A percentile compares a stretch with the other conserved stretches of the same genome.
phyloP scores from a whole-genome alignment of 1,284 basidiomycete genomes.

The Puccinia brachypodii region DNA sequence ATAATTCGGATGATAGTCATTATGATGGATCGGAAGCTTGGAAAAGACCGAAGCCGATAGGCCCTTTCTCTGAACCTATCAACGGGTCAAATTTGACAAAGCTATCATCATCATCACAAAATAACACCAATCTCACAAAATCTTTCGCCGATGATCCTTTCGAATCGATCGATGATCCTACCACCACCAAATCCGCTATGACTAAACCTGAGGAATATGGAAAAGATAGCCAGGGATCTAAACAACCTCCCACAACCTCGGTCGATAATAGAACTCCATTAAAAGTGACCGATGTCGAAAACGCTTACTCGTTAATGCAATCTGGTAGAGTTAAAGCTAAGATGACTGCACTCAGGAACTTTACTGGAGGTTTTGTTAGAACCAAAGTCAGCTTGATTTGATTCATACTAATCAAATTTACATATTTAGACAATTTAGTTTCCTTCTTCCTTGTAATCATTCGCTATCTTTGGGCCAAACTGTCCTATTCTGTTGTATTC shows the following conservation, averaged over 20 bases:
- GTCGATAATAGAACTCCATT: conserved; percentile 24
- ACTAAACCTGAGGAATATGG: conserved; percentile 9
- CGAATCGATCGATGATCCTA: conserved; percentile 23
- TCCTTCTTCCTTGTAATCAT: too few relatives aligned
- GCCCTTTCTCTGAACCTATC: conserved; percentile 43
- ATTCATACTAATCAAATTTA: too few relatives aligned
- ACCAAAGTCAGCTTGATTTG: conserved; percentile 47
- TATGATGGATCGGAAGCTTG: conserved; percentile 48
- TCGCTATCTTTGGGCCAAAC: too few relatives aligned
- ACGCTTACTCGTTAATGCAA: conserved; percentile 46
- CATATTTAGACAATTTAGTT: too few relatives aligned
- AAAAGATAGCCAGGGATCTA: not conserved
- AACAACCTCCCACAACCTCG: not conserved
- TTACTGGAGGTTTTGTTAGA: conserved; percentile 42
- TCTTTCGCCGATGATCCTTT: conserved; percentile 31
- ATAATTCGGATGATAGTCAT: conserved; percentile 26
- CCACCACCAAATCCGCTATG: not conserved
- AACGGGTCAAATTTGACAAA: conserved; percentile 11
- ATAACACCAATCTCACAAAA: not conserved
- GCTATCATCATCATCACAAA: not conserved
- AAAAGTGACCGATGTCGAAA: conserved; percentile 38
- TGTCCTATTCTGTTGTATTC: too few relatives aligned
- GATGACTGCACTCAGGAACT: conserved; percentile 43
- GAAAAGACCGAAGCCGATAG: conserved; percentile 41
- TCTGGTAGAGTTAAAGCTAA: conserved; percentile 45